Conservation (phyloP, 2,329 filamentous ascomycete genomes). For the Aspergillus sp. region DNA sequence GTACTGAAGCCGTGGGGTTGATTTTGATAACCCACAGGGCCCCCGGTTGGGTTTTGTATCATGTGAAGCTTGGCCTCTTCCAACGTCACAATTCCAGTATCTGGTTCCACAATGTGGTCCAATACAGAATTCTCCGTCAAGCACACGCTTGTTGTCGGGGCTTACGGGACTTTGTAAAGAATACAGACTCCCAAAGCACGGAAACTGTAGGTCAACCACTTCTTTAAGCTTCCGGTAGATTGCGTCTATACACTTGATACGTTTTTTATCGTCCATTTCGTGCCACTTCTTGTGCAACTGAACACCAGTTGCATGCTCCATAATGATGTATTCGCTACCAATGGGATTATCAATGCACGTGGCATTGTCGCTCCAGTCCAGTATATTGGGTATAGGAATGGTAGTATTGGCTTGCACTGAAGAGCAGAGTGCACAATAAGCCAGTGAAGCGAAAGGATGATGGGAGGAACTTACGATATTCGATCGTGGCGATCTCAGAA, state of each 20-base stretch:
- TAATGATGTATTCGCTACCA: conserved; percentile 44
- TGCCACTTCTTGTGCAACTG: conserved; percentile 36
- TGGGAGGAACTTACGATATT: conserved; percentile 37
- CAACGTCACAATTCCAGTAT: conserved; percentile 21
- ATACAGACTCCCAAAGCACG: conserved; percentile 42
- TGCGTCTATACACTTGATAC: conserved; percentile 25
- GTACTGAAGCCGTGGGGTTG: conserved; percentile 5
- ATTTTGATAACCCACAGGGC: conserved; percentile 37
- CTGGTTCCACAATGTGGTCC: conserved; percentile 34
- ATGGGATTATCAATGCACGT: conserved; percentile 29
- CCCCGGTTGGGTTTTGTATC: conserved; percentile 37
- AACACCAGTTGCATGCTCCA: conserved; percentile 40
- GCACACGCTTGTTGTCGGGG: conserved; percentile 13
- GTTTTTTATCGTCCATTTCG: conserved; percentile 31
- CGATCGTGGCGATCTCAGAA: conserved; percentile 51
- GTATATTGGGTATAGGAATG: conserved; percentile 46
- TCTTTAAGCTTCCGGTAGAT: conserved; percentile 14
- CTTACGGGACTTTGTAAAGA: conserved; percentile 26
- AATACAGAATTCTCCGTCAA: conserved; percentile 33
- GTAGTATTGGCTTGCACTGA: conserved; percentile 41
- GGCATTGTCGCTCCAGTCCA: conserved; percentile 46
- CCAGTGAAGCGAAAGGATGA: background rate
- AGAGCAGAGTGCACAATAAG: conserved; percentile 3
- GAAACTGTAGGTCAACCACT: conserved; percentile 29
- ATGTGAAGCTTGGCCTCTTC: conserved; percentile 24